phyloP scores from a whole-genome alignment of 257 asterid genomes.

The Perilla frutescens region DNA sequence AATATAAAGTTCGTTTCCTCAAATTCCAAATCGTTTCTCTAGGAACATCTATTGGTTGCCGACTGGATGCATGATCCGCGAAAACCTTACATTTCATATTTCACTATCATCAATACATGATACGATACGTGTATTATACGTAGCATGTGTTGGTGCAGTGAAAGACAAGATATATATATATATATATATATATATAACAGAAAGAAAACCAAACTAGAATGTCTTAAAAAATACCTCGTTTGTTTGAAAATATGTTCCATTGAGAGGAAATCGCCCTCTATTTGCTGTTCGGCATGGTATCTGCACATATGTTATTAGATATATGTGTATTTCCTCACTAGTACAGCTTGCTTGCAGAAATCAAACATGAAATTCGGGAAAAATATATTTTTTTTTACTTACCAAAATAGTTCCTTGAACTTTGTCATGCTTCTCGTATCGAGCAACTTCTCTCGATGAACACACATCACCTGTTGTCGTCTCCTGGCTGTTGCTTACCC shows the following conservation, averaged over 20 bases:
- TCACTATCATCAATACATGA: too few relatives aligned
- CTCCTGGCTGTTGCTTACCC: too few relatives aligned
- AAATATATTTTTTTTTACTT: too few relatives aligned
- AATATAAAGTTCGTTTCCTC: slow-evolving; percentile 38
- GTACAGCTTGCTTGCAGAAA: too few relatives aligned
- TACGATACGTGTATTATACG: too few relatives aligned
- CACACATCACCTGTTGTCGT: too few relatives aligned
- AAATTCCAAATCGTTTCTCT: slow-evolving; percentile 45
- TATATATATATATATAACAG: too few relatives aligned
- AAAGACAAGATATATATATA: too few relatives aligned
- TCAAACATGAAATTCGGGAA: neutral
- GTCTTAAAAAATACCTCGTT: slow-evolving; percentile 56
- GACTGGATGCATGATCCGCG: slow-evolving; percentile 67
- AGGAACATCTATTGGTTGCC: slow-evolving; percentile 49
- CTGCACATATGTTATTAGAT: slow-evolving; percentile 34
- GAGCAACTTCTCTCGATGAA: neutral
- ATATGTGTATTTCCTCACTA: too few relatives aligned
- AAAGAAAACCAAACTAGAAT: too few relatives aligned
- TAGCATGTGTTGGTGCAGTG: too few relatives aligned
- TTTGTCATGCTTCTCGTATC: neutral
- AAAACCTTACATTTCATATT: slow-evolving; percentile 51
- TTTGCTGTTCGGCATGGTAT: slow-evolving; percentile 71
- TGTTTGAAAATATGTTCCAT: slow-evolving; percentile 79
- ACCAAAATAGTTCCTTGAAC: neutral
- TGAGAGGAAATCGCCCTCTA: slow-evolving; percentile 69